These are phyloP conservation scores for Neopestalotiopsis rosae DNA, from an alignment of 2,329 filamentous ascomycete genomes.

Conservation along the genomic window DNA sequence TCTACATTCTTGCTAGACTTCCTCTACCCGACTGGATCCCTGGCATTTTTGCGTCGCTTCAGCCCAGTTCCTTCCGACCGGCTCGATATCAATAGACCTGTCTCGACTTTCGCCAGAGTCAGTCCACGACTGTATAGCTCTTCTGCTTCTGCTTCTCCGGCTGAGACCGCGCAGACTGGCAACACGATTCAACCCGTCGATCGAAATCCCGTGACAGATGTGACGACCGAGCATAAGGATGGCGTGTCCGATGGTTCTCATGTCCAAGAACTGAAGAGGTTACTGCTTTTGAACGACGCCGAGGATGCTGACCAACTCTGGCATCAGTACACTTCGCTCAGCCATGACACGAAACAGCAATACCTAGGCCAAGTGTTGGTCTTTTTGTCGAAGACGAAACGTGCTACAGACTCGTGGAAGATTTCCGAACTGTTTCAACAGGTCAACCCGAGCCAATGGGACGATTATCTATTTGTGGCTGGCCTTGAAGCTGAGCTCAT, in stretches of 20 bases:
- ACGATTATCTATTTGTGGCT: constrained; percentile 43
- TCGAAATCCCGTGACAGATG: background rate
- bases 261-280: constrained; percentile 23
- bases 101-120: constrained; percentile 26
- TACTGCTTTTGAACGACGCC: constrained; percentile 25
- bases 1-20: constrained; percentile 62
- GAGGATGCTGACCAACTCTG: constrained; percentile 45
- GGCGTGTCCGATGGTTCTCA: constrained; percentile 17
- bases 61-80: constrained; percentile 26
- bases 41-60: constrained; percentile 47
- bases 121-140: constrained; percentile 32
- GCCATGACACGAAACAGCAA: constrained; percentile 33
- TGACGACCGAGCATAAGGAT: background rate
- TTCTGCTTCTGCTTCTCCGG: constrained; percentile 24
- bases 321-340: constrained; percentile 46
- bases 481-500: constrained; percentile 49
- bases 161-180: constrained; percentile 2
- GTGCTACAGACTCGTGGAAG: constrained; percentile 50
- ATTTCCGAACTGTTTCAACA: constrained; percentile 50
- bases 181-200: background rate
- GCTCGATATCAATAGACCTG: constrained; percentile 33
- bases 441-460: constrained; percentile 44
- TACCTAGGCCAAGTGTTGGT: constrained; percentile 42
- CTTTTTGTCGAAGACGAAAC: constrained; percentile 48
- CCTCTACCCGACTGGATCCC: constrained; percentile 54